Evolutionary conservation across 768 basidiomycete genomes (phyloP).

Genomic region (Xerocomus brunneocitrinus): DNA sequence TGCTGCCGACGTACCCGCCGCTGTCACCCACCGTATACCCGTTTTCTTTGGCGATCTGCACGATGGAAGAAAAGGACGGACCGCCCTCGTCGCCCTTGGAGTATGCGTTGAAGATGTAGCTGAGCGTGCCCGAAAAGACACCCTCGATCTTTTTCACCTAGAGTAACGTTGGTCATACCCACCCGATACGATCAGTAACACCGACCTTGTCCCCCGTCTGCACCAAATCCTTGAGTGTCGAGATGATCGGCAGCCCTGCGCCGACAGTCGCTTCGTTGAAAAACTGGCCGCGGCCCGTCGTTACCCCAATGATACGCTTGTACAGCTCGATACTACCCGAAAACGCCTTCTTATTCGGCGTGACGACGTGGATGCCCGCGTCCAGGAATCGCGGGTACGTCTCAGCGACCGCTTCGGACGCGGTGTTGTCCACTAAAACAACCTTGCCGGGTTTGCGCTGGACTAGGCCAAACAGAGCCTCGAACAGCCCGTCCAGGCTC

Average conservation of each 20-base stretch:
- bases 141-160: conserved; percentile 91
- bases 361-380: conserved; percentile 81
- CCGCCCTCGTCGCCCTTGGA: conserved; percentile 62
- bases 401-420: conserved; percentile 73
- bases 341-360: conserved; percentile 97
- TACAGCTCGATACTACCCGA: conserved; percentile 70
- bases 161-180: background rate
- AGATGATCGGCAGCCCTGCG: conserved; percentile 89
- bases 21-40: conserved; percentile 77
- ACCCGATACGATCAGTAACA: background rate
- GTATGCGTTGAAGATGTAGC: conserved; percentile 99
- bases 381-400: conserved; percentile 78
- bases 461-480: conserved; percentile 44
- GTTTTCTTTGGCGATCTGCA: conserved; percentile 80
- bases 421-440: conserved; percentile 88
- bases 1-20: background rate
- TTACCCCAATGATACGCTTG: conserved; percentile 54
- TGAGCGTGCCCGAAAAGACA: conserved; percentile 95
- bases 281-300: conserved; percentile 47
- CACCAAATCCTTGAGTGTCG: conserved; percentile 88
- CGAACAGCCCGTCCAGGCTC: conserved; percentile 38
- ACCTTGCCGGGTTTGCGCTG: conserved; percentile 44
- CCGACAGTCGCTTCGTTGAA: conserved; percentile 92
- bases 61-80: conserved; percentile 83
- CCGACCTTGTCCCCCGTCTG: conserved; percentile 86